Conservation (phyloP, 176 grass and related monocot species). For the Juncus inflexus region DNA sequence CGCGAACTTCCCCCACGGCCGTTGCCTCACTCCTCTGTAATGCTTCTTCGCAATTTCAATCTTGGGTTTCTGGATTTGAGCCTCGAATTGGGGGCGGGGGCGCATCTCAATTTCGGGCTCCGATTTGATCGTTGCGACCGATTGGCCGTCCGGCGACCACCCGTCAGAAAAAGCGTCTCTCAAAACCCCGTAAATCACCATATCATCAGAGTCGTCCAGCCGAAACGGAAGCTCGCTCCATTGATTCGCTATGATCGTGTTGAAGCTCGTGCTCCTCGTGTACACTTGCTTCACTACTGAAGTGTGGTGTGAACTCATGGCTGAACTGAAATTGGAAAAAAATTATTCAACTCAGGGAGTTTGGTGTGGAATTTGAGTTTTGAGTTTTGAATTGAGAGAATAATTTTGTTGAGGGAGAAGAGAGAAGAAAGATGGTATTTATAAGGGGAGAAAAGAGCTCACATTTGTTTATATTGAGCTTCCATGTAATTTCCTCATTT, state of each 20-base stretch:
- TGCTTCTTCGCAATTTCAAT: slow-evolving; percentile 36
- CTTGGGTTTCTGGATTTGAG: neutral
- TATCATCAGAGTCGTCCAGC: slow-evolving; percentile 83
- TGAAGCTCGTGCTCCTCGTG: slow-evolving; percentile 52
- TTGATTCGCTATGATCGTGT: slow-evolving; percentile 58
- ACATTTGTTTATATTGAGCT: neutral
- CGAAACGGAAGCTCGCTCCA: slow-evolving; percentile 73
- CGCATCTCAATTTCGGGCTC: slow-evolving; percentile 2
- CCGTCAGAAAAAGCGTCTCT: slow-evolving; percentile 63
- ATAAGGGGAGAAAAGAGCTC: slow-evolving; percentile 16
- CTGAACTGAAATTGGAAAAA: neutral
- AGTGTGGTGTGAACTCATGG: slow-evolving; percentile 8
- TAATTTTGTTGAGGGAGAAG: slow-evolving; percentile 19
- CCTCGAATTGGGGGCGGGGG: neutral
- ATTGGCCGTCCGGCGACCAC: slow-evolving; percentile 59
- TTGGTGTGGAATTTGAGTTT: slow-evolving; percentile 15
- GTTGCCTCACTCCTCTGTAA: slow-evolving; percentile 83
- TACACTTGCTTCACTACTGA: slow-evolving; percentile 32
- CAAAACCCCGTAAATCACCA: slow-evolving; percentile 70
- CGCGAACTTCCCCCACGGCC: slow-evolving; percentile 96
- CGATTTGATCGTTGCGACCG: slow-evolving; percentile 7
- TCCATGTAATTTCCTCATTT: slow-evolving; percentile 56
- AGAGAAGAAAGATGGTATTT: slow-evolving; percentile 21
- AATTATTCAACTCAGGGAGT: neutral
- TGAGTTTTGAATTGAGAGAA: slow-evolving; percentile 13